Evolutionary conservation across 495 filamentous ascomycete genomes (phyloP).

Genomic region (Daldinia vernicosa): DNA sequence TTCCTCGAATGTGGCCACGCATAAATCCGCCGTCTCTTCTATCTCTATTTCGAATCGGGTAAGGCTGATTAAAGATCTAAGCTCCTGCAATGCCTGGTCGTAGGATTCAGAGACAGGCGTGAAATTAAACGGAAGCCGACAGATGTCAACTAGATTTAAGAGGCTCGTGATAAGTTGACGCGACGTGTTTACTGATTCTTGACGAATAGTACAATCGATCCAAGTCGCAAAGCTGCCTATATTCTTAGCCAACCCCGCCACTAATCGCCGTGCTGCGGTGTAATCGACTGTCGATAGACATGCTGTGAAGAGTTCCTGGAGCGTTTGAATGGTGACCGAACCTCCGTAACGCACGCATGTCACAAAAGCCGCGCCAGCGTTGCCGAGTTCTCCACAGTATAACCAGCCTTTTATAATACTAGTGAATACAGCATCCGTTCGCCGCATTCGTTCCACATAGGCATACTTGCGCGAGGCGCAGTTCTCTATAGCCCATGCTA

Average conservation of each 20-base stretch:
- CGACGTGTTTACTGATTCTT: conserved; percentile 22
- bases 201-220: conserved; percentile 11
- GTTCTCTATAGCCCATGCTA: conserved; percentile 26
- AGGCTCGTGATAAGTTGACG: conserved; percentile 30
- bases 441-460: conserved; percentile 43
- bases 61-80: conserved; percentile 7
- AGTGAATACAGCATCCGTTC: conserved; percentile 44
- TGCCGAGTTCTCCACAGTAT: conserved; percentile 46
- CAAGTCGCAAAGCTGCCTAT: conserved; percentile 17
- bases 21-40: conserved; percentile 17
- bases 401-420: conserved; percentile 52
- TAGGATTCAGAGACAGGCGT: conserved; percentile 1
- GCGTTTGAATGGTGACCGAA: conserved; percentile 32
- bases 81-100: not conserved
- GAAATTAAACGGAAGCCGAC: conserved; percentile 33
- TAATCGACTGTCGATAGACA: conserved; percentile 45
- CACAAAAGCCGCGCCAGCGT: conserved; percentile 49
- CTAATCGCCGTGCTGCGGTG: conserved; percentile 38
- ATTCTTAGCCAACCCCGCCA: conserved; percentile 44
- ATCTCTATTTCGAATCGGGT: conserved; percentile 23
- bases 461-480: conserved; percentile 34
- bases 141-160: conserved; percentile 32
- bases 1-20: not conserved
- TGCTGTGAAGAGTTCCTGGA: conserved; percentile 47
- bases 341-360: conserved; percentile 46